phyloP scores from a whole-genome alignment of 345 rosid genomes.

The Eucalyptus shirleyi region DNA sequence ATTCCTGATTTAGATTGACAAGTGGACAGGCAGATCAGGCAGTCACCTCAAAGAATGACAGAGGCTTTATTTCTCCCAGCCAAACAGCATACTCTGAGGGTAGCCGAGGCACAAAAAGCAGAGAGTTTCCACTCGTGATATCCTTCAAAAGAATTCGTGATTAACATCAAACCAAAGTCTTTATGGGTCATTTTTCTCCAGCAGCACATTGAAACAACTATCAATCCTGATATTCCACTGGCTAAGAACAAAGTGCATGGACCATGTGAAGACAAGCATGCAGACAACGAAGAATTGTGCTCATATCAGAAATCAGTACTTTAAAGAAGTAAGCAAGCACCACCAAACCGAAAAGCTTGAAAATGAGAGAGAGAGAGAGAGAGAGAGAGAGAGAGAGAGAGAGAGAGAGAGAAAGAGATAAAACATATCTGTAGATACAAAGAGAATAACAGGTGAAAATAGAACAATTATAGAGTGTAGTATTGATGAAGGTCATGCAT shows the following conservation, averaged over 20 bases:
- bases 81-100: conserved; percentile 85
- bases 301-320: not conserved
- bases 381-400: too few species aligned
- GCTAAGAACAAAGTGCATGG: not conserved
- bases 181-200: not conserved
- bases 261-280: not conserved
- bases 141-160: conserved; percentile 32
- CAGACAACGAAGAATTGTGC: not conserved
- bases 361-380: not conserved
- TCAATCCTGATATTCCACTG: not conserved
- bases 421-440: not conserved
- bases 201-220: not conserved
- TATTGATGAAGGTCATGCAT: not conserved
- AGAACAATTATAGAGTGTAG: not conserved
- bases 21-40: not conserved
- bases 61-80: conserved; percentile 79
- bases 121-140: conserved; percentile 60
- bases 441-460: not conserved
- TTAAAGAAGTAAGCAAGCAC: not conserved
- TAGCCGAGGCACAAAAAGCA: conserved; percentile 75
- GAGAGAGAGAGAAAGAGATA: too few species aligned
- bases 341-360: not conserved
- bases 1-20: not conserved
- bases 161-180: not conserved
- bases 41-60: conserved; percentile 51